Conservation (phyloP, 2,329 filamentous ascomycete species). For the Colletotrichum agaves region DNA sequence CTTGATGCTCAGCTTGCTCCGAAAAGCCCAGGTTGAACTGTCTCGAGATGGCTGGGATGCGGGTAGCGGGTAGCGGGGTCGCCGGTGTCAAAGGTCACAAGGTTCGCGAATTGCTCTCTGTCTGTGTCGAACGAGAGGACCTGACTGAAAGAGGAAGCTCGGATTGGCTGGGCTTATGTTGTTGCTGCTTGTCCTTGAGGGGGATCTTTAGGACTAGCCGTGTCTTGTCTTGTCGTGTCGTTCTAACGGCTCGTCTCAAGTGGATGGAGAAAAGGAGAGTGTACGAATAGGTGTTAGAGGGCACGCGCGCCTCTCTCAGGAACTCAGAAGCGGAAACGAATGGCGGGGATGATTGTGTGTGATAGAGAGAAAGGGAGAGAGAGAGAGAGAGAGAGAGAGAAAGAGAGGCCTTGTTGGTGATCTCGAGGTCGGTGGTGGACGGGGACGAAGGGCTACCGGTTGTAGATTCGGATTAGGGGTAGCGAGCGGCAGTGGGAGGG, state of each 20-base stretch:
- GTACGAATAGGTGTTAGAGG: neutral
- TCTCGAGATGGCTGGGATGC: conserved; percentile 35
- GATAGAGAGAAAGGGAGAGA: neutral
- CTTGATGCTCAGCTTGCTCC: conserved; percentile 34
- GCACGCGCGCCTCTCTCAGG: neutral
- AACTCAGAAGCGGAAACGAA: conserved; percentile 20
- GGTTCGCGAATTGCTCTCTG: neutral
- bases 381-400: neutral
- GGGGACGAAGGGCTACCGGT: neutral
- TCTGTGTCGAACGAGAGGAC: conserved; percentile 15
- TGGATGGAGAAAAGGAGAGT: neutral
- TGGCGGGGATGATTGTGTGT: conserved; percentile 15
- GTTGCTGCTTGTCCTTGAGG: neutral
- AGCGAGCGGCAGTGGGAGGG: conserved; percentile 1
- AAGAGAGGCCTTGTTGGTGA: conserved; percentile 7
- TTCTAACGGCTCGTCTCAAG: neutral
- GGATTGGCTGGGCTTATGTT: neutral
- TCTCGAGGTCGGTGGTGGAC: conserved; percentile 3
- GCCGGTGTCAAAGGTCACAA: conserved; percentile 28
- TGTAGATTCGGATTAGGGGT: conserved; percentile 16
- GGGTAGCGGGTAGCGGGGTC: conserved; percentile 18
- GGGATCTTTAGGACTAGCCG: neutral
- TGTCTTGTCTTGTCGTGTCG: neutral
- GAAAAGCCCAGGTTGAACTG: conserved; percentile 21
- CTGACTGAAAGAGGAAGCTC: neutral